Base-by-base conservation (phyloP, 768 basidiomycete genomes). In the Lyophyllum shimeji region DNA sequence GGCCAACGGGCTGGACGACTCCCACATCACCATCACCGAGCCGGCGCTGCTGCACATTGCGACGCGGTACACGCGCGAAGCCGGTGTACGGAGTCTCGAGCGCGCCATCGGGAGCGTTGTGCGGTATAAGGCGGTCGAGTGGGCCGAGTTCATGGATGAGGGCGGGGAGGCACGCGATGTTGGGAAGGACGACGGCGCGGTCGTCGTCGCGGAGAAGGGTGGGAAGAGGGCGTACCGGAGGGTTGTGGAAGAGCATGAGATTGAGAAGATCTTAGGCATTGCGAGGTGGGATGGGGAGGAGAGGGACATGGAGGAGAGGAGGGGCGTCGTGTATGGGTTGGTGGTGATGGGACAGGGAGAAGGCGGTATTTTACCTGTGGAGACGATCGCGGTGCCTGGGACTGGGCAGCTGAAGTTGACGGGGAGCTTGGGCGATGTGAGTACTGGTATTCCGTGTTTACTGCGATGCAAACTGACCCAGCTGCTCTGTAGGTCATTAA, bases 41-140 rank as follows among this genome's bases (percentile, higher is more conserved):
- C 82, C 84, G 9, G 86, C 87, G 0, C 69, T 96, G 27, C 71
- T 87, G 52, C 80, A 83, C 49, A 80, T 96, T 47, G 85, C 88
- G 18, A 89, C 86, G 1, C 78, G 85, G 15, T 95, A 93, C 64
- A 95, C 95, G 1, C 79, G 91, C 6, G 95, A 98, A 70, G 93
- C 94, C 0, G 95, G 95, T 31, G 95, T 98, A n/a, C 84, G 95
- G 33, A 86, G 84, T 44, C 80, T 96, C 15, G 95, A 97, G 64
- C 83, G 95, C 12, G 84, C 90, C 1, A 85, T 98, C 40, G 93
- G 92, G 2, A 81, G 86, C 21, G 86, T 98, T n/a, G 89, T 89
- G n/a, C 75, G 95, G 29, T 88, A 81, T 61, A 97, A 97, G 65
- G 95, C 93, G 0, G 95, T 98, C 4, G 89, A 97, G 63, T 95